Percentiles rank a stretch among this genome's conserved stretches.
Evolutionary conservation across 768 basidiomycete genomes (phyloP).

Genomic region (Suillus occidentalis): DNA sequence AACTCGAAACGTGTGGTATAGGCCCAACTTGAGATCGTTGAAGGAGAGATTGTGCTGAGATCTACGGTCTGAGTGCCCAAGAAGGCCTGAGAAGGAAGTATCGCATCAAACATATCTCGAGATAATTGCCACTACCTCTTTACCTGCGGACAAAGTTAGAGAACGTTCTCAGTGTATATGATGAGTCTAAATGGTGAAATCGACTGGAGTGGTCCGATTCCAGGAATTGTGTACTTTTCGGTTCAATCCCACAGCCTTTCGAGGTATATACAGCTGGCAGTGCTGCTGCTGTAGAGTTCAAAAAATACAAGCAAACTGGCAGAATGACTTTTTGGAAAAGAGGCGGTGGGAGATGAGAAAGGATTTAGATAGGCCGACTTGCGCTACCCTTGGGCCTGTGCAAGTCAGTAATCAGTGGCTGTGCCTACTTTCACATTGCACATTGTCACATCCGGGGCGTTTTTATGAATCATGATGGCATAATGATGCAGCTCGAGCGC

Average conservation of each 20-base stretch:
- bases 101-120: background rate
- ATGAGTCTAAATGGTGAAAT: background rate
- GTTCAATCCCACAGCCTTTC: background rate
- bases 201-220: background rate
- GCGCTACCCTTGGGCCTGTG: background rate
- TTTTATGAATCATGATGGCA: background rate
- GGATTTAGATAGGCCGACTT: conserved; percentile 12
- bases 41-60: conserved; percentile 1
- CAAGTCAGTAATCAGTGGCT: conserved; percentile 25
- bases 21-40: conserved; percentile 4
- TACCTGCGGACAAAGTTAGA: background rate
- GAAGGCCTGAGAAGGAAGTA: conserved; percentile 7
- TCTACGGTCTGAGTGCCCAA: conserved; percentile 10
- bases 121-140: background rate
- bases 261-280: background rate
- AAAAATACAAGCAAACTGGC: background rate
- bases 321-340: background rate
- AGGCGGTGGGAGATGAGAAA: conserved; percentile 19
- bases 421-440: conserved; percentile 7
- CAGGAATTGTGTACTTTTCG: background rate
- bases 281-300: background rate
- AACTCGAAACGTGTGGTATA: conserved; percentile 17
- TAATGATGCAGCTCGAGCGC: background rate
- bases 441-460: background rate
- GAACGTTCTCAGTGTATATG: background rate